Base-by-base conservation (phyloP, 306 rosid species). In the Herpetospermum pedunculosum region DNA sequence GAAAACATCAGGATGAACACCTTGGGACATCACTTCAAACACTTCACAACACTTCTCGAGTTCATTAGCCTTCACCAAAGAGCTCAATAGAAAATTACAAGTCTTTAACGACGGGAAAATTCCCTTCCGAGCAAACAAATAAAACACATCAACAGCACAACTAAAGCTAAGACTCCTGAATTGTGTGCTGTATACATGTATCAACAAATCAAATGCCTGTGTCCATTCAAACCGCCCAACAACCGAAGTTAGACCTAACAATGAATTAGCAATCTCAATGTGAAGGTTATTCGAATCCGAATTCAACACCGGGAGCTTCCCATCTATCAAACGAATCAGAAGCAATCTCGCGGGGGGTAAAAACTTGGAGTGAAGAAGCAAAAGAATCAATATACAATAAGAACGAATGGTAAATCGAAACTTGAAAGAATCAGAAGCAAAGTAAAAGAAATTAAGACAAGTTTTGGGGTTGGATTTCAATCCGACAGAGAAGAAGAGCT, bases 351-450 rank as follows among this genome's bases (percentile, higher is more conserved):
- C 88, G 5, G 88, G 84, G 0, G 89, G 62, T 14, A 81, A 26
- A 62, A 81, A 74, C 43, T 53, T 67, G 3, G 91, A 86, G 57
- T 74, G 78, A 8, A 86, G 74, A 44, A 90, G 92, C 84, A 88
- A 72, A 18, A 85, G 84, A 37, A 90, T 34, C 75, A 90, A 75
- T 67, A 86, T 70, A 79, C 96, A 90, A 29, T 86, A 86, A 0
- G 96, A 87, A 7, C 91, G 83, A 55, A 81, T 59, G n/a, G 87
- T 77, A 87, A 90, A 90, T 8, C 53, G 83, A 57, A 87, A 90
- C 55, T 75, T 80, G 62, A 69, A 87, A 14, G 40, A 73, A 18
- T 50, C 49, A 7, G 85, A 18, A 9, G 92, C 91, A 40, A 86
- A 81, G 81, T 78, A 83, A 71, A 90, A 87, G 74, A 90, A 90